phyloP scores from a whole-genome alignment of 2,329 filamentous ascomycete genomes.

The Aspergillus neotritici region DNA sequence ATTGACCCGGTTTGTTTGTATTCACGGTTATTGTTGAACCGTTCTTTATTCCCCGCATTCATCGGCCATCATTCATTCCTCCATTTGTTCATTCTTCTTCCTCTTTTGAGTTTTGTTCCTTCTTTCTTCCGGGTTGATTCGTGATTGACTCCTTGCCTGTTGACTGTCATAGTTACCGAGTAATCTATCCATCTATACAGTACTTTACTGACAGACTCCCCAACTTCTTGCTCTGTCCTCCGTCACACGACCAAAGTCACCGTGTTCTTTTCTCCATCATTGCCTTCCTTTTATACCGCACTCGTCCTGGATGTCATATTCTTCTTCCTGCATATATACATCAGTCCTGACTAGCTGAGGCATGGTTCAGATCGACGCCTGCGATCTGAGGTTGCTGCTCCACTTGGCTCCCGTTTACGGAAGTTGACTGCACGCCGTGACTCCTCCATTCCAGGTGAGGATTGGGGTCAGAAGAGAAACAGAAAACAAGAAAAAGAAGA shows the following conservation, averaged over 20 bases:
- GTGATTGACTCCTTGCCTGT: conserved; percentile 3
- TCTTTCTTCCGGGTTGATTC: conserved; percentile 4
- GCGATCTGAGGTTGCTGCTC: not conserved
- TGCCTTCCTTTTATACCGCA: not conserved
- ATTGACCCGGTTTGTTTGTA: no score
- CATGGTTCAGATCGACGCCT: no score
- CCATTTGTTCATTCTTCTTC: not conserved
- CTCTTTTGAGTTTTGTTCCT: conserved; percentile 1
- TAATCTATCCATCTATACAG: no score
- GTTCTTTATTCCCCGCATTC: not conserved
- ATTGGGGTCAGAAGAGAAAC: not conserved
- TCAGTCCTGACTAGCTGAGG: not conserved
- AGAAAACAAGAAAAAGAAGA: not conserved
- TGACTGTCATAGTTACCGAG: not conserved
- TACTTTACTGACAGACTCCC: no score
- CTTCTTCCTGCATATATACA: not conserved
- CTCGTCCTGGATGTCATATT: no score
- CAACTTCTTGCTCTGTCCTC: no score
- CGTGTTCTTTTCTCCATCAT: not conserved
- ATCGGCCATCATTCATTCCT: not conserved
- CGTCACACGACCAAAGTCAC: no score
- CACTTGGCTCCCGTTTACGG: conserved; percentile 14
- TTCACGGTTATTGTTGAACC: conserved; percentile 3
- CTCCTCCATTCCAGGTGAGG: not conserved
- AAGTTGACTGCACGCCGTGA: not conserved